phyloP scores from a whole-genome alignment of 2,329 filamentous ascomycete species.

The Pseudocercospora cruenta region DNA sequence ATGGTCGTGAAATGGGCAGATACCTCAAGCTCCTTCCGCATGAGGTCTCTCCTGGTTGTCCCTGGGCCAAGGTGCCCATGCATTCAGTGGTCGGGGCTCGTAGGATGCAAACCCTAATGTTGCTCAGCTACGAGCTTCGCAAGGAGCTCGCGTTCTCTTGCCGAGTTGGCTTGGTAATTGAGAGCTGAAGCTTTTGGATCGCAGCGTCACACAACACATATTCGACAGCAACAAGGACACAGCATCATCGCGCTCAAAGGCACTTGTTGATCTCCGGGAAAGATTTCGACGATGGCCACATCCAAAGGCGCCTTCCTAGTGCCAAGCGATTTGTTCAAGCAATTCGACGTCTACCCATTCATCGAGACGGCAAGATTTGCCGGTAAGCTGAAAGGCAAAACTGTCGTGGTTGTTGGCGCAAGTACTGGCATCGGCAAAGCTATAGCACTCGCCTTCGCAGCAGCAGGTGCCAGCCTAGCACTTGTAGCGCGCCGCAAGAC shows the following conservation, averaged over 20 bases:
- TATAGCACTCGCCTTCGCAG: background rate
- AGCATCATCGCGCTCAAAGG: too few relatives aligned
- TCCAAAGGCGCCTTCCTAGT: background rate
- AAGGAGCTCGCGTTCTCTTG: background rate
- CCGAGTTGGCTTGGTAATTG: too few relatives aligned
- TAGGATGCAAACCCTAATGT: background rate
- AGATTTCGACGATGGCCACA: too few relatives aligned
- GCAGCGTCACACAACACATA: too few relatives aligned
- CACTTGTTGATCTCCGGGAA: too few relatives aligned
- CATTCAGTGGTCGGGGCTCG: background rate
- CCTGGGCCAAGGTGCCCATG: background rate
- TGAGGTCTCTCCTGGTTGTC: background rate
- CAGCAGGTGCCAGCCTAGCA: too few relatives aligned
- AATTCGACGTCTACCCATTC: background rate
- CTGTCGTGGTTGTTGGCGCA: background rate
- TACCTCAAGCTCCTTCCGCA: background rate
- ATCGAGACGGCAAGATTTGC: background rate
- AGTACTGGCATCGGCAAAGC: background rate
- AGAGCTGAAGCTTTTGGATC: too few relatives aligned
- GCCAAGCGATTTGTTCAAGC: background rate
- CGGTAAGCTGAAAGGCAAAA: background rate
- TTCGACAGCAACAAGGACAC: too few relatives aligned
- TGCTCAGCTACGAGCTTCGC: background rate
- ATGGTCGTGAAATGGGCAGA: slow-evolving; percentile 60
- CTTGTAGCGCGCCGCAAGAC: too few relatives aligned